Conservation (phyloP, 306 rosid species). For the Castanea sativa region DNA sequence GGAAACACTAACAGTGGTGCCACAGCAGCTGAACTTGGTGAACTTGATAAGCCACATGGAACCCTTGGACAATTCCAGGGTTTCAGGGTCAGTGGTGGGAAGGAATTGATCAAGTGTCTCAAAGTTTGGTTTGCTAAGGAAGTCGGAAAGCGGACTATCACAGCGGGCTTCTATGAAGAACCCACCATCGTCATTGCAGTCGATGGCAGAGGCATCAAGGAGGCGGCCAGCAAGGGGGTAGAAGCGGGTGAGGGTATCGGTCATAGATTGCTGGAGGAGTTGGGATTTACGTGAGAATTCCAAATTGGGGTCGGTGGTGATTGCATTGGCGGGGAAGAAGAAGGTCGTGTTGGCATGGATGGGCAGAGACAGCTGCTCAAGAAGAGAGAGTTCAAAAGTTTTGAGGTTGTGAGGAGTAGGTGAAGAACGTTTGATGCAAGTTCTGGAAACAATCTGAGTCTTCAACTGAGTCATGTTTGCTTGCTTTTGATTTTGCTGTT, state of each 20-base stretch:
- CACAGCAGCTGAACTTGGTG: conserved; percentile 42
- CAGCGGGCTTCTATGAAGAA: no score
- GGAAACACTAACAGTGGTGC: conserved; percentile 27
- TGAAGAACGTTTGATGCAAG: conserved; percentile 32
- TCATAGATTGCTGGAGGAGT: conserved; percentile 40
- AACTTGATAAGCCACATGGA: conserved; percentile 31
- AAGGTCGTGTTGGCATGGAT: conserved; percentile 35
- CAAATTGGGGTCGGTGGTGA: neutral
- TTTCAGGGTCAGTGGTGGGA: conserved; percentile 22
- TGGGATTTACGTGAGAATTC: conserved; percentile 25
- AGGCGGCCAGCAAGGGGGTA: conserved; percentile 48
- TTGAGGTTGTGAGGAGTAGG: conserved; percentile 25
- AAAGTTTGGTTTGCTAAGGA: conserved; percentile 26
- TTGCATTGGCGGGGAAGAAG: conserved; percentile 20
- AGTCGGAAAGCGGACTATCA: conserved; percentile 19
- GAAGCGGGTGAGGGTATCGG: conserved; percentile 25
- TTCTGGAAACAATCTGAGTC: conserved; percentile 15
- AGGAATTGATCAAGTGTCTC: conserved; percentile 24
- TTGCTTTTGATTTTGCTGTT: neutral
- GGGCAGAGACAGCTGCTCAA: conserved; percentile 38
- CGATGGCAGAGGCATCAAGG: conserved; percentile 22
- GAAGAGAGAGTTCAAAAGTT: conserved; percentile 31
- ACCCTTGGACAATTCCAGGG: conserved; percentile 5
- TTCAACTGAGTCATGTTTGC: neutral
- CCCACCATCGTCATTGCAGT: conserved; percentile 1